Evolutionary conservation across 2,329 filamentous ascomycete genomes (phyloP).

Genomic region (Apiospora malaysiana): DNA sequence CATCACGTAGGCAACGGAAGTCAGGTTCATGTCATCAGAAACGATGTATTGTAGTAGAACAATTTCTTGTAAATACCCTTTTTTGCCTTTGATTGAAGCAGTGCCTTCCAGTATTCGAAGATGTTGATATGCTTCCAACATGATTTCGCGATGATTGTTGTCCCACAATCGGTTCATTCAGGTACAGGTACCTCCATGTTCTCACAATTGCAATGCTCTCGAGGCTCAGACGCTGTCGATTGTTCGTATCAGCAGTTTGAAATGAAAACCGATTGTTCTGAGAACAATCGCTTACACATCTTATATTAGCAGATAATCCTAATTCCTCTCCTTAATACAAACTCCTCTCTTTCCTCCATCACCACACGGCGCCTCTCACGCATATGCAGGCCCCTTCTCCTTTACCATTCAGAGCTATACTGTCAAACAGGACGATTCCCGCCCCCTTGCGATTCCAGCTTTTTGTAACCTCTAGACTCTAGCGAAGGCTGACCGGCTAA

Average conservation of each 20-base stretch:
- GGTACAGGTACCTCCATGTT: not conserved
- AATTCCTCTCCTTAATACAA: not conserved
- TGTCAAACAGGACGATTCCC: not conserved
- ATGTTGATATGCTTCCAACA: not conserved
- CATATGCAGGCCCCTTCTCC: not conserved
- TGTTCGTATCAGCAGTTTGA: not conserved
- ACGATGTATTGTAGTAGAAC: not conserved
- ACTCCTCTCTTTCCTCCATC: not conserved
- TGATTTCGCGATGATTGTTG: not conserved
- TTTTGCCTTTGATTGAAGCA: not conserved
- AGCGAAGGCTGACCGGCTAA: not conserved
- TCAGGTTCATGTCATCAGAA: not conserved
- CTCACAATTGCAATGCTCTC: no score
- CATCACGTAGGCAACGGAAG: no score
- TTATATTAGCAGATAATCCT: not conserved
- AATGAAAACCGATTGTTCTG: not conserved
- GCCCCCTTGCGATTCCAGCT: not conserved
- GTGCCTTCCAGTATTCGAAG: not conserved
- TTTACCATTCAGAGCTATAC: not conserved
- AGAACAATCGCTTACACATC: not conserved
- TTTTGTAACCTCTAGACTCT: no score
- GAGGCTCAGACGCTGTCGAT: not conserved
- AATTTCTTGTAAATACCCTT: not conserved
- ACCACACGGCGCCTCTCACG: not conserved
- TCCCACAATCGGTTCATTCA: not conserved